Percentiles rank a stretch among this genome's conserved stretches.
Conservation (phyloP, 1,284 basidiomycete species). For the Austroboletus novae-zelandiae region DNA sequence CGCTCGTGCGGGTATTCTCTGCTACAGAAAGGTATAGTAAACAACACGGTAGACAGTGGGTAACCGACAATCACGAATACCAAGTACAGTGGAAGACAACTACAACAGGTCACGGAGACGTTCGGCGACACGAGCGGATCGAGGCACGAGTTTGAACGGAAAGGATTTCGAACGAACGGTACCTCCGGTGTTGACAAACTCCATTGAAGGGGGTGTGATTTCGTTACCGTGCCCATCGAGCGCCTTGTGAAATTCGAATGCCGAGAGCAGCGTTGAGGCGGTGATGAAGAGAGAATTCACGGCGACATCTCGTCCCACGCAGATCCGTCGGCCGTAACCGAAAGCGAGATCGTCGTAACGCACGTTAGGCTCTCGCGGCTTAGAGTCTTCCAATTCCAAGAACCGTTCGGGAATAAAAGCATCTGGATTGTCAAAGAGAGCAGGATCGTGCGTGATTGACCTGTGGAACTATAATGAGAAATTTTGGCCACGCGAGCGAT, state of each 20-base stretch:
- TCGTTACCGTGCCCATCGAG: slow-evolving; percentile 3
- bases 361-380: not conserved
- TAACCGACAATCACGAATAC: not conserved
- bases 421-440: slow-evolving; percentile 12
- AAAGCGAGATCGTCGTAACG: slow-evolving; percentile 10
- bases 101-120: not conserved
- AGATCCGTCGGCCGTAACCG: slow-evolving; percentile 11
- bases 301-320: slow-evolving; percentile 9
- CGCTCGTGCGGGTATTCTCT: not conserved
- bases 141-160: slow-evolving; percentile 1
- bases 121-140: not conserved
- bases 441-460: slow-evolving; percentile 11
- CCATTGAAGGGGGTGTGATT: slow-evolving; percentile 11
- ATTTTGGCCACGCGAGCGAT: not conserved
- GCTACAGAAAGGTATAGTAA: not conserved
- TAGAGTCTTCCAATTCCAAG: slow-evolving; percentile 6
- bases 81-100: not conserved
- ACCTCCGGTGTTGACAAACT: slow-evolving; percentile 6
- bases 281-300: slow-evolving; percentile 19
- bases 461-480: not conserved
- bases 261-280: slow-evolving; percentile 16
- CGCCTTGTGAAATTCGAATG: slow-evolving; percentile 16
- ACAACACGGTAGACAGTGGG: not conserved
- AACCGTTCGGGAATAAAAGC: slow-evolving; percentile 25
- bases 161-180: slow-evolving; percentile 4